A percentile compares a stretch with the other conserved stretches of the same genome.
phyloP scores from a whole-genome alignment of 441 rosid genomes.

The Biscutella auriculata region DNA sequence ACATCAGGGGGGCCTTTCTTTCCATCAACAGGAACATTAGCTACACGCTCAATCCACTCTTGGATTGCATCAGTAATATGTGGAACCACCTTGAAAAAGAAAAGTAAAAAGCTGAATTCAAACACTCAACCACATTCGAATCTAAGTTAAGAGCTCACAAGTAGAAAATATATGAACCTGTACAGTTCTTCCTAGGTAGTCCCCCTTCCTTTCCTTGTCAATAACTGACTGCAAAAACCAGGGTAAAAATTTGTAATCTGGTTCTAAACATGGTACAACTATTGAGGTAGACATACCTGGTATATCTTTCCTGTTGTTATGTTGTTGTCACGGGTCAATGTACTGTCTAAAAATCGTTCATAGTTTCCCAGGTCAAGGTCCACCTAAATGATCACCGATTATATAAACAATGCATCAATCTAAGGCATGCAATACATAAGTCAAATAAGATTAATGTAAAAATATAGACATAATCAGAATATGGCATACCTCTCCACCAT shows the following conservation, averaged over 20 bases:
- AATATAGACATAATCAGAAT: not conserved
- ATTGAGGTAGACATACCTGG: constrained; percentile 32
- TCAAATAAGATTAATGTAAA: no score
- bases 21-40: constrained; percentile 67
- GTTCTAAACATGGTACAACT: not conserved
- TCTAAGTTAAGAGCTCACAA: constrained; percentile 1
- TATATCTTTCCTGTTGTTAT: constrained; percentile 64
- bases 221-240: constrained; percentile 40
- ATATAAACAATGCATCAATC: not conserved
- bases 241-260: not conserved
- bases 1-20: constrained; percentile 65
- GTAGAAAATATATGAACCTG: constrained; percentile 33
- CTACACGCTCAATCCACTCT: constrained; percentile 75
- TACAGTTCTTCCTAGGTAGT: constrained; percentile 71
- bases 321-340: constrained; percentile 61
- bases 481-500: constrained; percentile 67
- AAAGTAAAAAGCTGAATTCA: constrained; percentile 1
- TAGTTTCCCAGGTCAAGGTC: constrained; percentile 84
- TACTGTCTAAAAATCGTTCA: constrained; percentile 61
- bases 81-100: constrained; percentile 54
- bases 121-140: not conserved
- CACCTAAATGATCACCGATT: constrained; percentile 29
- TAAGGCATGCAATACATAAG: not conserved
- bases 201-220: constrained; percentile 65
- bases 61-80: constrained; percentile 83